Evolutionary conservation across 495 filamentous ascomycete species (phyloP), one percentile per base, ranked within the genome.

Genomic region (Lasiosphaeriaceae sp.): DNA sequence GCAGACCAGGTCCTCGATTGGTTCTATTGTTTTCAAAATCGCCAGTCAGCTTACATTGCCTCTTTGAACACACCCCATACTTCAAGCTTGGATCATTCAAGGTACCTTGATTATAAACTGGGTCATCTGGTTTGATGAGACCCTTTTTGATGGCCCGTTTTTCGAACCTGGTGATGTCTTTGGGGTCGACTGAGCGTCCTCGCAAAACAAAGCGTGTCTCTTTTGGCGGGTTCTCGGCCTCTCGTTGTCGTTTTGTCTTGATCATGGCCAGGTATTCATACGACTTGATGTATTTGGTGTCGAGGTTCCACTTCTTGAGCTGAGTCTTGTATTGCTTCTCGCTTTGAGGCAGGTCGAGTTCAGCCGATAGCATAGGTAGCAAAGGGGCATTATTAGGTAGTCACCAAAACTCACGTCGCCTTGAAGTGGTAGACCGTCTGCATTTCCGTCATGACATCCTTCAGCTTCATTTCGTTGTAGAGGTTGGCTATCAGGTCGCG

Each of bases 311-410:
- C 60, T 71, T 71, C 50, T 72, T 72, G 52, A 72, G 57, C 55
- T 72, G 68, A 0, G 68, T 71, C 54, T 72, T 72, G 64, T 71
- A 72, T 20, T 72, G 70, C 59, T 71, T 69, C 55, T 71, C 66
- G 21, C 70, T 55, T 46, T 17, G n/a, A 21, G n/a, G 22, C n/a
- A n/a, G n/a, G n/a, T n/a, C n/a, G n/a, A n/a, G n/a, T n/a, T n/a
- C n/a, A n/a, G 31, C 16, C 8, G 20, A 14, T 4, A 29, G 12
- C 4, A 5, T 2, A 22, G 23, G 11, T 26, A 34, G 14, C 24
- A n/a, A n/a, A n/a, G n/a, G n/a, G n/a, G n/a, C n/a, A n/a, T n/a
- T n/a, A n/a, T n/a, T n/a, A n/a, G n/a, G n/a, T n/a, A n/a, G n/a
- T n/a, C n/a, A n/a, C n/a, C n/a, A 22, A 17, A 12, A 47, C 66